A percentile compares a stretch with the other conserved stretches of the same genome.
Evolutionary conservation across 116 monocot genomes (phyloP).

Genomic region (Thalassia testudinum): DNA sequence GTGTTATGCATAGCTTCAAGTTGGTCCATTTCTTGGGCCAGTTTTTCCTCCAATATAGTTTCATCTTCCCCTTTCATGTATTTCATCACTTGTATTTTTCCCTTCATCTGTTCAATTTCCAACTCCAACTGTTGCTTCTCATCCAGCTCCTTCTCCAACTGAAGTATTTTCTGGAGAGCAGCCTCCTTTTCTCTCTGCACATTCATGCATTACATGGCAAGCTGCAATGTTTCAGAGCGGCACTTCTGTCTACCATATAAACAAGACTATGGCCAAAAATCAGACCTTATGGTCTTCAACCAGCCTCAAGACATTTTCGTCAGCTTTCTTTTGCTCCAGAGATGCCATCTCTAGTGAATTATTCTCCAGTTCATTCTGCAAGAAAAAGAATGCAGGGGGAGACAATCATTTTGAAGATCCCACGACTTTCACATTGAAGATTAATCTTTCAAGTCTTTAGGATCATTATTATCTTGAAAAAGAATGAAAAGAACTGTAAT

Average conservation of each 20-base stretch:
- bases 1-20: slow-evolving; percentile 26
- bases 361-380: slow-evolving; percentile 19
- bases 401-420: too few species aligned
- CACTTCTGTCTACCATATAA: too few species aligned
- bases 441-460: too few species aligned
- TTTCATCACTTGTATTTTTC: slow-evolving; percentile 34
- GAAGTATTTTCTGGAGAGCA: slow-evolving; percentile 21
- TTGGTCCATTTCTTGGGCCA: slow-evolving; percentile 23
- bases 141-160: slow-evolving; percentile 37
- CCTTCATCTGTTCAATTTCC: slow-evolving; percentile 43
- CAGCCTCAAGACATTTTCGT: slow-evolving; percentile 33
- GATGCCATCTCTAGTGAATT: slow-evolving; percentile 18
- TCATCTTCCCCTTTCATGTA: slow-evolving; percentile 46
- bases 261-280: too few species aligned
- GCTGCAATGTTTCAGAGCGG: not conserved
- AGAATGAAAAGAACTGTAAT: not conserved
- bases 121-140: slow-evolving; percentile 40
- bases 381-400: not conserved
- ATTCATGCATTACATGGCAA: not conserved
- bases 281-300: slow-evolving; percentile 41
- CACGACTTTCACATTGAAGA: too few species aligned
- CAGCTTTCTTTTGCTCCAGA: slow-evolving; percentile 32
- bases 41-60: slow-evolving; percentile 23
- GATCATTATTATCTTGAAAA: not conserved
- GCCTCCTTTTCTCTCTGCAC: slow-evolving; percentile 41